phyloP scores from a whole-genome alignment of 2,329 filamentous ascomycete species.

The Pyricularia pennisetigena region DNA sequence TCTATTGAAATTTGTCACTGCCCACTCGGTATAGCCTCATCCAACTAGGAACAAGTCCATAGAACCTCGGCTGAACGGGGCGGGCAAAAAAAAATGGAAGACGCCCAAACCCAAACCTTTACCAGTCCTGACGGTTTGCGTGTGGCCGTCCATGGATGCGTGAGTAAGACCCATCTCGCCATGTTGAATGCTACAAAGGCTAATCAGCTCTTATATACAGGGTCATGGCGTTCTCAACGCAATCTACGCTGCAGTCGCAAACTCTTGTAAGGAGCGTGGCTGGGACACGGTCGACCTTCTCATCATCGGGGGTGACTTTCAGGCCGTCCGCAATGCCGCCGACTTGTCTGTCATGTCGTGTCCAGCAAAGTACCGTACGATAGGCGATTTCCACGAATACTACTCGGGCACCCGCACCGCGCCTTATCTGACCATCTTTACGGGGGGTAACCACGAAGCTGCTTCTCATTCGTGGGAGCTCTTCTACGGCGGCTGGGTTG shows the following conservation, averaged over 20 bases:
- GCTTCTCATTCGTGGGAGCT: conserved; percentile 85
- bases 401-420: conserved; percentile 71
- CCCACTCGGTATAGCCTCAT: neutral
- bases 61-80: neutral
- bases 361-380: conserved; percentile 73
- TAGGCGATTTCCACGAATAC: conserved; percentile 92
- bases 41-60: neutral
- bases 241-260: conserved; percentile 73
- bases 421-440: conserved; percentile 84
- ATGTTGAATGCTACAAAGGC: neutral
- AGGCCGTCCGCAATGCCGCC: conserved; percentile 79
- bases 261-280: conserved; percentile 56
- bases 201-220: conserved; percentile 28
- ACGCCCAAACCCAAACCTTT: conserved; percentile 14
- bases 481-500: conserved; percentile 94
- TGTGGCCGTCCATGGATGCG: conserved; percentile 80
- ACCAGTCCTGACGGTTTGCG: conserved; percentile 44
- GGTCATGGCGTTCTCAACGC: conserved; percentile 87
- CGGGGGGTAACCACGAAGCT: conserved; percentile 93
- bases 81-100: neutral
- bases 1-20: neutral
- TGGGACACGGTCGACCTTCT: conserved; percentile 78
- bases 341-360: conserved; percentile 87
- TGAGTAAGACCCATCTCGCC: conserved; percentile 31
- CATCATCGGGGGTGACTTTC: conserved; percentile 94